Base-by-base conservation (phyloP, 2,329 filamentous ascomycete genomes). In the Cyphellophora attinorum region DNA sequence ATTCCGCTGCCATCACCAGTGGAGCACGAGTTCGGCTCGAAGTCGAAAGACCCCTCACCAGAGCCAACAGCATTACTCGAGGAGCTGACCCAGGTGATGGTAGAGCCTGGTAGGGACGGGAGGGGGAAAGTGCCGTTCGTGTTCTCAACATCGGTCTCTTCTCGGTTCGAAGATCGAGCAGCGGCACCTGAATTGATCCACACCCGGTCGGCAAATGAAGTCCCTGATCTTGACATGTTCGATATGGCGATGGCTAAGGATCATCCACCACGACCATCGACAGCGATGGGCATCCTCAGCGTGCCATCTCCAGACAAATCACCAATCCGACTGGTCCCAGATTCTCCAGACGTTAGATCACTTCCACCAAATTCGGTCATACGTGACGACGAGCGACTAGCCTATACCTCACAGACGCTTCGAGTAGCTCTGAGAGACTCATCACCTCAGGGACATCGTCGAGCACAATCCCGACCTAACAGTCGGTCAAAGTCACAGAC, bases 1-100 rank as follows among this genome's bases (percentile, higher is more conserved):
- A 31, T 49, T 14, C 46, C 45, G n/a, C 34, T 49, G 3, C 46
- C 46, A 14, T 39, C 38, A 8, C 40, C 45, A 15, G 37, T 39
- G 6, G 32, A 40, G 3, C 38, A 40, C 33, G 45, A 49, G 27
- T 21, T 46, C 19, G 39, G 33, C 15, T 31, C 39, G 2, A 34
- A 23, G 8, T 31, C 39, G 2, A 34, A 23, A 11, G 32, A 34
- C 12, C 32, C n/a, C 23, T 44, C 39, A 13, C 37, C 37, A n/a
- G 44, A 47, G 21, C 23, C 39, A 8, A 49, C 46, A 3, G 45
- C 45, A 18, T 35, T 43, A 14, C 37, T 49, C 18, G 46, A 49
- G 35, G 46, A 49, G 19, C 46, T 49, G 25, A 49, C 42, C 19
- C 46, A 49, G 36, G 42, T 49, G 15, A 31, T 49, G 27, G 46